phyloP scores from a whole-genome alignment of 1,284 basidiomycete genomes.

The Thelephora terrestris region DNA sequence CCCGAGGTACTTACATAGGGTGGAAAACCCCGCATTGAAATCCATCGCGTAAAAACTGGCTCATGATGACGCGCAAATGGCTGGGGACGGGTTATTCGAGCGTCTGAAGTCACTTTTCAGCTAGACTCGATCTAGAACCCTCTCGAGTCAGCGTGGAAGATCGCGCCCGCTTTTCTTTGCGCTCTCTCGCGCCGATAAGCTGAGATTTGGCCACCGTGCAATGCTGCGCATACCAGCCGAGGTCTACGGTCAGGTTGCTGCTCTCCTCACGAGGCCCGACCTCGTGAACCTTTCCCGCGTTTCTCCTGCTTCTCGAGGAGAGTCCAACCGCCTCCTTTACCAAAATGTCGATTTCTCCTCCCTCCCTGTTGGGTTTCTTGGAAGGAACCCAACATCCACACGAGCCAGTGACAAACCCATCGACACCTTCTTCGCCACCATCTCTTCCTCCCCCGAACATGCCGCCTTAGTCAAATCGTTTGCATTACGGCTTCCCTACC shows the following conservation, averaged over 20 bases:
- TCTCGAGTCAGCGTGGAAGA: too few relatives aligned
- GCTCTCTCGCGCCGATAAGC: too few relatives aligned
- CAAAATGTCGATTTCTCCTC: neutral
- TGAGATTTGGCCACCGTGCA: too few relatives aligned
- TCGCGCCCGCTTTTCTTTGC: too few relatives aligned
- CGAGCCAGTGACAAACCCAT: neutral
- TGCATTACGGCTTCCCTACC: neutral
- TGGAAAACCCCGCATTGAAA: too few relatives aligned
- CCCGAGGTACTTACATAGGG: too few relatives aligned
- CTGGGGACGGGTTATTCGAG: too few relatives aligned
- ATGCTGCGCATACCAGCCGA: neutral
- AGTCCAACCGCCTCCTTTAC: neutral
- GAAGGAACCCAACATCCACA: neutral
- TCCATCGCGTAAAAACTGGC: too few relatives aligned
- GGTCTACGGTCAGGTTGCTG: neutral
- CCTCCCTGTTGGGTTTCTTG: neutral
- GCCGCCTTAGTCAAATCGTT: neutral
- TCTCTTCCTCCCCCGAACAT: neutral
- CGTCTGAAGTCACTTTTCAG: too few relatives aligned
- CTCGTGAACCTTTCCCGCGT: neutral
- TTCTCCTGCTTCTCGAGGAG: neutral
- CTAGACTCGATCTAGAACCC: too few relatives aligned
- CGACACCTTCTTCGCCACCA: neutral
- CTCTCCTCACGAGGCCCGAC: neutral
- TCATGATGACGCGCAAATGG: too few relatives aligned